Base-by-base conservation (phyloP, 139 green algal genomes). In the Coelastrella sp. region DNA sequence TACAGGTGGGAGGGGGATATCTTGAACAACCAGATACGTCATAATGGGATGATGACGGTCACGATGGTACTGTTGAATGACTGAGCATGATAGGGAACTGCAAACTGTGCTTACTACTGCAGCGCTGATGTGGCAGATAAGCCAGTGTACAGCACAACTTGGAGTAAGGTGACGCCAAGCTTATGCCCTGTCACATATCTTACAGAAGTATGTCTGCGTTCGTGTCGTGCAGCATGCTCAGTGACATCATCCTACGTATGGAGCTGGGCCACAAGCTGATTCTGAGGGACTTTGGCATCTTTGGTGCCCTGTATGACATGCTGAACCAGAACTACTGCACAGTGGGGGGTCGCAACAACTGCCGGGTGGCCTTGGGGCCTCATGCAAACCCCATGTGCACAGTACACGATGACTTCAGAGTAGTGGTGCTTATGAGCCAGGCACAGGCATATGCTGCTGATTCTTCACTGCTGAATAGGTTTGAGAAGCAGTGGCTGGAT, bases 321-420 rank as follows among this genome's bases (percentile, higher is more conserved):
- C 86, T 90, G 17, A 90, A 90, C 82, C 86, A 87, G 43, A 66
- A 90, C 76, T 90, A 90, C 72, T 38, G 72, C 9, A 17, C 82
- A 7, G 82, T 90, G 2, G 82, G 67, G 5, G 82, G 82, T 27
- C 57, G 43, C 13, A 64, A 73, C 72, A 73, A 90, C 68, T 88
- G 86, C 73, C 85, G 79, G 43, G 63, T 89, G 2, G 85, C 85
- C 5, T 69, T 89, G 27, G 85, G 85, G 9, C 57, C 85, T 5
- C 51, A 84, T 69, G 78, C 64, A 71, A 87, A 86, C 35, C 85
- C 85, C 34, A 71, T 90, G 81, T 90, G 86, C 50, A 27, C 43
- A 19, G 86, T 90, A 67, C 82, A 88, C 51, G 57, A 64, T 4
- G 25, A 69, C 67, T 90, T 90, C 74, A 72, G 72, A 9, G 79